Percentiles rank a stretch among this genome's conserved stretches.
These are phyloP conservation scores for Podaxis mareebaensis DNA, from an alignment of 768 basidiomycete species.

Conservation along the genomic window DNA sequence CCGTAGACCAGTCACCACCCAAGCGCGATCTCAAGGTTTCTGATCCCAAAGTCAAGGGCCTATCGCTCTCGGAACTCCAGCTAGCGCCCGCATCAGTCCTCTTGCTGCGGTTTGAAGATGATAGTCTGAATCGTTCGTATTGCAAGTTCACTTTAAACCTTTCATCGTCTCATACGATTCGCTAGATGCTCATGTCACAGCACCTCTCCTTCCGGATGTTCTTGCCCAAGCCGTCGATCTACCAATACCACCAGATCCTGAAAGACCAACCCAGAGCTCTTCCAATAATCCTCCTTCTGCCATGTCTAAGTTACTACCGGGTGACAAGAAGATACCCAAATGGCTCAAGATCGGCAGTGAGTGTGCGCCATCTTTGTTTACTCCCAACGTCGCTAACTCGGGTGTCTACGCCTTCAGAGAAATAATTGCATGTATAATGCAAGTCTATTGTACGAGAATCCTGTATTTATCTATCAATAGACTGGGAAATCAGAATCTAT, in stretches of 20 bases:
- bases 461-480: constrained; percentile 48
- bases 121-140: constrained; percentile 62
- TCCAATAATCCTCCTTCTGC: constrained; percentile 10
- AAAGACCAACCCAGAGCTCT: constrained; percentile 17
- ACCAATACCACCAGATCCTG: constrained; percentile 50
- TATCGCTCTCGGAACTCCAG: constrained; percentile 66
- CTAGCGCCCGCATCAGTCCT: constrained; percentile 82
- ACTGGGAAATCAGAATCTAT: constrained; percentile 79
- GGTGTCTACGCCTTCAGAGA: constrained; percentile 19
- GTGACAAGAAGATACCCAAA: constrained; percentile 68
- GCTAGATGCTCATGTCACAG: constrained; percentile 53
- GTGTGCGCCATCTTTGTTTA: constrained; percentile 23
- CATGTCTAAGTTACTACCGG: constrained; percentile 1
- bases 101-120: constrained; percentile 73
- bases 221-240: constrained; percentile 64
- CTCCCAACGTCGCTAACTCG: not conserved
- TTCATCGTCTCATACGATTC: not conserved
- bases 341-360: constrained; percentile 77
- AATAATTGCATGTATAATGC: constrained; percentile 18
- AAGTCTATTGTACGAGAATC: constrained; percentile 2
- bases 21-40: constrained; percentile 82
- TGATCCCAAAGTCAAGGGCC: constrained; percentile 69
- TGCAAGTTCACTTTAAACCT: not conserved
- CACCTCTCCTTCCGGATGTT: constrained; percentile 64
- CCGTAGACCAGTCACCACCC: constrained; percentile 76